Percentiles rank a stretch among this genome's conserved stretches.
Evolutionary conservation across 2,329 filamentous ascomycete species (phyloP).

Genomic region (Colletotrichum sp.): DNA sequence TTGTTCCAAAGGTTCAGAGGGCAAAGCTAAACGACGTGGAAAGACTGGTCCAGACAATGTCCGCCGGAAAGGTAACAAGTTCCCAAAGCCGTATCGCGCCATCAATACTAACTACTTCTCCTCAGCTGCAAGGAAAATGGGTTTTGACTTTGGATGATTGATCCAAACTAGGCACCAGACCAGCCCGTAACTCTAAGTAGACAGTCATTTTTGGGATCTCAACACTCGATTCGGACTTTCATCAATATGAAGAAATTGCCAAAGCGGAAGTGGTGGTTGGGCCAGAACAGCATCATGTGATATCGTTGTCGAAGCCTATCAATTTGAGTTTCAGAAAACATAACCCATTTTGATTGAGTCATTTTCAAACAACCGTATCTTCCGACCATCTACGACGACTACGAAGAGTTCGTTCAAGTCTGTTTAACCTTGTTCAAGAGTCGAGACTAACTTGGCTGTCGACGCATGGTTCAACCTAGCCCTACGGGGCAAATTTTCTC

Average conservation of each 20-base stretch:
- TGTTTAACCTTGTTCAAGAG: neutral
- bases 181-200: neutral
- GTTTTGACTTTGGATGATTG: neutral
- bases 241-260: neutral
- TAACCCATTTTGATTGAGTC: neutral
- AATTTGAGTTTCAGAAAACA: neutral
- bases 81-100: neutral
- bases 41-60: neutral
- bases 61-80: neutral
- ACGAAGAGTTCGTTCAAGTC: neutral
- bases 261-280: neutral
- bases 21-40: slow-evolving; percentile 27
- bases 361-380: neutral
- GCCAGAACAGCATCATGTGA: neutral
- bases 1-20: slow-evolving; percentile 26
- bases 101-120: neutral
- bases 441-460: neutral
- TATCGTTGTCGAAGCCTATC: neutral
- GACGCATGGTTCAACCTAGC: neutral
- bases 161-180: neutral
- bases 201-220: neutral
- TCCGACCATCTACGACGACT: neutral
- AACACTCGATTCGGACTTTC: neutral
- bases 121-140: slow-evolving; percentile 8
- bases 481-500: neutral